Percentiles rank a stretch among this genome's conserved stretches.
phyloP scores from a whole-genome alignment of 805 yeast genomes.

The Lachancea sp. region DNA sequence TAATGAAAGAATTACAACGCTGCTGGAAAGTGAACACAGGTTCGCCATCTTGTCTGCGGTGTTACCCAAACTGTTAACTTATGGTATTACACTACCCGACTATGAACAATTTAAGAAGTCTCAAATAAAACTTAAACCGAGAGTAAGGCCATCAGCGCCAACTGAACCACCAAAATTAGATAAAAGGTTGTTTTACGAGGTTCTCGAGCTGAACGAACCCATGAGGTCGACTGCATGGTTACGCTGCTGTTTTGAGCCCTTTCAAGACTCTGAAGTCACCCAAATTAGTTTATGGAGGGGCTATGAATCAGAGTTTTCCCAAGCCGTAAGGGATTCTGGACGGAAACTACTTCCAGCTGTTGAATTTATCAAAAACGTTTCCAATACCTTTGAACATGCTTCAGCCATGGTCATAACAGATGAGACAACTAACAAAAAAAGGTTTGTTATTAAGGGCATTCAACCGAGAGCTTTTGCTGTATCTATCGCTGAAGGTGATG shows the following conservation, averaged over 20 bases:
- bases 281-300: constrained; percentile 95
- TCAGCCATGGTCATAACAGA: constrained; percentile 86
- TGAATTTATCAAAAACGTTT: constrained; percentile 91
- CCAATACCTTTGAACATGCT: constrained; percentile 78
- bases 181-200: constrained; percentile 47
- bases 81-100: constrained; percentile 37
- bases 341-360: constrained; percentile 82
- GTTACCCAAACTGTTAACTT: constrained; percentile 56
- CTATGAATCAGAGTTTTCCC: constrained; percentile 80
- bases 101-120: constrained; percentile 25
- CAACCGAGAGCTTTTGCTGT: constrained; percentile 71
- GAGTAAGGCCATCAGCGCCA: constrained; percentile 63
- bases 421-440: constrained; percentile 57
- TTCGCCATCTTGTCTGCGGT: constrained; percentile 48
- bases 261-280: constrained; percentile 74
- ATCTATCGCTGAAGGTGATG: constrained; percentile 40
- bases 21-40: constrained; percentile 44
- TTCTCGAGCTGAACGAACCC: constrained; percentile 72
- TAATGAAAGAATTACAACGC: constrained; percentile 45
- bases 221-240: constrained; percentile 91
- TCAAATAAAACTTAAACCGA: constrained; percentile 39
- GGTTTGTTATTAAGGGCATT: constrained; percentile 89
- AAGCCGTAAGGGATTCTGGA: constrained; percentile 44
- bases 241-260: constrained; percentile 82
- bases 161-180: constrained; percentile 56